Percentiles rank a stretch among this genome's conserved stretches.
These are phyloP conservation scores for Lantana camara DNA, from an alignment of 257 asterid genomes.

Conservation along the genomic window DNA sequence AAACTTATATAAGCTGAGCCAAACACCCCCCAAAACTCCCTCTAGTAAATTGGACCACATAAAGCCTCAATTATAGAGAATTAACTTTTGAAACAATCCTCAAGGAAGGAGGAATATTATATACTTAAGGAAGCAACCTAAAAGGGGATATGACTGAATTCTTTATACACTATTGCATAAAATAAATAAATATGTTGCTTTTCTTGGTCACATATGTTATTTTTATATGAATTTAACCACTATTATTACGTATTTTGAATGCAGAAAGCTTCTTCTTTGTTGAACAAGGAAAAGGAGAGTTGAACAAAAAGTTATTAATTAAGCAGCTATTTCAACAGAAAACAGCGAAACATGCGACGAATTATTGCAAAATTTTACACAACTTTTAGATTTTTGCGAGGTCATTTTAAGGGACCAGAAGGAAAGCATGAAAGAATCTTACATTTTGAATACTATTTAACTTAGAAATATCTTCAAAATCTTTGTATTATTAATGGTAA, in stretches of 20 bases:
- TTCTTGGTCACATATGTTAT: neutral
- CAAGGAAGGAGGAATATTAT: conserved; percentile 23
- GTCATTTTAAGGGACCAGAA: conserved; percentile 21
- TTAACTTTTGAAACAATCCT: conserved; percentile 11
- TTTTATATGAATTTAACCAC: neutral
- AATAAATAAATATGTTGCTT: neutral
- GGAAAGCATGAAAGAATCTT: neutral
- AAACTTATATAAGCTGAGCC: too few relatives aligned
- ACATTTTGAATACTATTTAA: too few relatives aligned
- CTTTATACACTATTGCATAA: neutral
- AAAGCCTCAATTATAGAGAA: neutral
- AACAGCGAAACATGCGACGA: neutral
- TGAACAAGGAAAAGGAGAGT: neutral
- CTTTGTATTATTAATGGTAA: too few relatives aligned
- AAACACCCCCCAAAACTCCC: too few relatives aligned
- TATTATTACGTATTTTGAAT: conserved; percentile 4
- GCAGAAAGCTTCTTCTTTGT: conserved; percentile 15
- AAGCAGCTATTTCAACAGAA: conserved; percentile 11
- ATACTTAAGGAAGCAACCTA: conserved; percentile 29
- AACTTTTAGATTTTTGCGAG: conserved; percentile 1
- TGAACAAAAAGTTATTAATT: conserved; percentile 17
- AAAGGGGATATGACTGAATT: conserved; percentile 12
- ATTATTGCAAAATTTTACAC: neutral
- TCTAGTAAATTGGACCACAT: conserved; percentile 24
- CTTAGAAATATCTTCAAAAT: too few relatives aligned